A percentile compares a stretch with the other conserved stretches of the same genome.
phyloP scores from a whole-genome alignment of 2,329 filamentous ascomycete species.

The Diaporthe nobilis region DNA sequence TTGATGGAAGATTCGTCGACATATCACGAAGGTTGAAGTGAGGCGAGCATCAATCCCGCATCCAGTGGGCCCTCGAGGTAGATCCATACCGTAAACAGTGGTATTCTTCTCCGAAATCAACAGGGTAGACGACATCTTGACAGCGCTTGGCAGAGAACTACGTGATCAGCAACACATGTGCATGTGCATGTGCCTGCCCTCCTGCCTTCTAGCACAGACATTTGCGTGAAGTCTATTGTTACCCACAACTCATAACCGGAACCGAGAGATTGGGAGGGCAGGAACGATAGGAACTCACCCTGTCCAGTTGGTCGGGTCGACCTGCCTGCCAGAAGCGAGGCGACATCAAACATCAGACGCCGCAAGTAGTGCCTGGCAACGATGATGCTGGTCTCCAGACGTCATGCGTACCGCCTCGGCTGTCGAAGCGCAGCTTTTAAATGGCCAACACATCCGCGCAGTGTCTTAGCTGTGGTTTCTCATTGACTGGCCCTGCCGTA shows the following conservation, averaged over 20 bases:
- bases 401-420: constrained; percentile 4
- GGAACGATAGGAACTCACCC: background rate
- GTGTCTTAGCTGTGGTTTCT: background rate
- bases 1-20: background rate
- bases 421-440: constrained; percentile 15
- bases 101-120: background rate
- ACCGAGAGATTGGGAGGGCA: constrained; percentile 7
- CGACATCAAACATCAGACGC: constrained; percentile 26
- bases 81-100: constrained; percentile 19
- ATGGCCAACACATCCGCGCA: constrained; percentile 25
- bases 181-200: background rate
- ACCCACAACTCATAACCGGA: background rate
- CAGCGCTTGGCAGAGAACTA: constrained; percentile 24
- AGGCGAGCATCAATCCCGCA: background rate
- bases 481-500: background rate
- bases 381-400: constrained; percentile 29
- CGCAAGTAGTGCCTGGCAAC: constrained; percentile 16
- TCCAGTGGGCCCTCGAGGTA: background rate
- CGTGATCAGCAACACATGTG: background rate
- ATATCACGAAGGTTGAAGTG: background rate
- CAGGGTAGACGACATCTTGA: constrained; percentile 5
- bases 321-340: constrained; percentile 8
- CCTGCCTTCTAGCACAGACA: background rate
- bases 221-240: background rate
- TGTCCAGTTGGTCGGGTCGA: background rate